Base-by-base conservation (phyloP, 2,329 filamentous ascomycete genomes). In the Trichoderma semiorbis region DNA sequence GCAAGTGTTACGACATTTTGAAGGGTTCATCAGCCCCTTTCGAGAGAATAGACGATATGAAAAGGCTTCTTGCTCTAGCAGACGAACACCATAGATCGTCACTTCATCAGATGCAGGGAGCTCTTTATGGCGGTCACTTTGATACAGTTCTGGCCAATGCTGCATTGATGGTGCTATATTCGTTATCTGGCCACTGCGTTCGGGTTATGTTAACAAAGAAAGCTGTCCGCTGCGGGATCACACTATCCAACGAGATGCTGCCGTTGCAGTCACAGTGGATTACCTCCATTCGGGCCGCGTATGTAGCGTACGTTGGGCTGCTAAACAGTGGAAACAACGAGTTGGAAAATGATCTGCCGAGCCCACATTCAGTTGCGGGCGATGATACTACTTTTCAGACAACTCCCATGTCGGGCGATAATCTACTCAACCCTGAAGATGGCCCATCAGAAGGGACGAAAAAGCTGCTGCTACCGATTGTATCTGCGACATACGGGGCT, bases 261-360 rank as follows among this genome's bases (percentile, higher is more conserved):
- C 66, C 66, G 32, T 34, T 69, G 36, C 66, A 69, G 16, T 69
- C 66, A 21, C 66, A 69, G 55, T 69, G 66, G 66, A 69, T 69
- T 26, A 69, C 66, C n/a, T 69, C 66, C 7, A 69, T 69, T 50
- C 66, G 66, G 2, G 66, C 66, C 21, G 66, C 66, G 5, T 61
- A 30, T 39, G 66, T 69, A 14, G 66, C 66, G 5, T 69, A 69
- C 5, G n/a, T 61, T 34, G 66, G 66, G n/a, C 26, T 69, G 26
- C 28, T 32, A 26, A 69, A 69, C 66, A 69, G 66, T 18, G 18
- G 55, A 14, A 47, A n/a, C 36, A 32, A n/a, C 14, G 36, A 61
- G 1, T 12, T 18, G 12, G n/a, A 32, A 7, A n/a, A 69, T 3
- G 55, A 34, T 12, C 18, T 61, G 14, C 12, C 28, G 12, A 69